Evolutionary conservation across 176 grass and related monocot genomes (phyloP).

Genomic region (Otatea glauca): DNA sequence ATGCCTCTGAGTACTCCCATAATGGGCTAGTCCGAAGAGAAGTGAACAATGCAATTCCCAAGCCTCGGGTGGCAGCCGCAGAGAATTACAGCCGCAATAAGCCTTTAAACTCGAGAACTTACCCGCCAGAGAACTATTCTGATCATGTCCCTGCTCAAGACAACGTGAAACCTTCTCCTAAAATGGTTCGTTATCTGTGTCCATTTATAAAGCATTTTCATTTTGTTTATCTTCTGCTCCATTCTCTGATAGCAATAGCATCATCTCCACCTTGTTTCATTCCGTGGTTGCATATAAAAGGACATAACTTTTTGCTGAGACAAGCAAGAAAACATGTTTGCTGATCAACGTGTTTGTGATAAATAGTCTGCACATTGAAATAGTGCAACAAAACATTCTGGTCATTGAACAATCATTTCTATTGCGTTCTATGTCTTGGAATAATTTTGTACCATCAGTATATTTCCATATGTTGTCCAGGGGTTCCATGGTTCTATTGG

Average conservation of each 20-base stretch:
- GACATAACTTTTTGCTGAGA: neutral
- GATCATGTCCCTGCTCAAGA: conserved; percentile 42
- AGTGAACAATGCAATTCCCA: conserved; percentile 47
- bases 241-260: neutral
- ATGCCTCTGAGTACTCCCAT: conserved; percentile 55
- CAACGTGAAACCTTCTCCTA: conserved; percentile 40
- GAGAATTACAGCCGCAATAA: conserved; percentile 8
- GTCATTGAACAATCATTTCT: conserved; percentile 3
- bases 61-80: conserved; percentile 31
- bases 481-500: neutral
- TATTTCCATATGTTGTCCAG: neutral
- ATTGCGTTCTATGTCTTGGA: neutral
- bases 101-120: conserved; percentile 30
- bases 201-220: conserved; percentile 12
- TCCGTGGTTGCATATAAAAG: conserved; percentile 16
- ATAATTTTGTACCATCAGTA: neutral
- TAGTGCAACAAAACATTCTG: conserved; percentile 15
- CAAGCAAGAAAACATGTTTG: conserved; percentile 1
- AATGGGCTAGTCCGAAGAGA: conserved; percentile 50
- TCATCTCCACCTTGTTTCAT: neutral
- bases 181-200: conserved; percentile 38
- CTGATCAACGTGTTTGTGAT: neutral
- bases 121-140: conserved; percentile 46
- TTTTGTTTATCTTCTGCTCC: conserved; percentile 15
- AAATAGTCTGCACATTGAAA: conserved; percentile 14